phyloP scores from a whole-genome alignment of 169 alveolate genomes.

The Plasmodium falciparum region DNA sequence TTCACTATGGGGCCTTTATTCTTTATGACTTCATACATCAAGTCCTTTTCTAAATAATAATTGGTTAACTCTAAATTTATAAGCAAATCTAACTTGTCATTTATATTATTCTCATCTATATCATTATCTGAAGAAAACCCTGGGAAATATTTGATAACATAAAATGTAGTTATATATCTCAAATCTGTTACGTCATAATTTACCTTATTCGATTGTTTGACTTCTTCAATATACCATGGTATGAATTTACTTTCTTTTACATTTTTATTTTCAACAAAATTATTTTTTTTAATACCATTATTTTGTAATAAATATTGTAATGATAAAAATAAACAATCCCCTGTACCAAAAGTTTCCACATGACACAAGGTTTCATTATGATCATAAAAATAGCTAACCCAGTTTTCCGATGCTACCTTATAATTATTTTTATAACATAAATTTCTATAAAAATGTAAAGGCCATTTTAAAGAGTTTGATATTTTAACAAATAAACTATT shows the following conservation, averaged over 20 bases:
- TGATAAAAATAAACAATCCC: slow-evolving; percentile 47
- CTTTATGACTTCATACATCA: not conserved
- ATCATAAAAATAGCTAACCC: slow-evolving; percentile 35
- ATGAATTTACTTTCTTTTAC: slow-evolving; percentile 25
- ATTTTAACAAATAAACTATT: not conserved
- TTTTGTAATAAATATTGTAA: slow-evolving; percentile 25
- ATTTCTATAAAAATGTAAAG: slow-evolving; percentile 3
- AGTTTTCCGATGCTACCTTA: slow-evolving; percentile 33
- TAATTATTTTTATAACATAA: slow-evolving; percentile 36
- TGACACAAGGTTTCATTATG: slow-evolving; percentile 70
- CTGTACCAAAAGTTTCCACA: slow-evolving; percentile 33
- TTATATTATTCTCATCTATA: slow-evolving; percentile 2
- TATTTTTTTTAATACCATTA: slow-evolving; percentile 10
- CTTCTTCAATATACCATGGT: slow-evolving; percentile 36
- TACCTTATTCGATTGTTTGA: not conserved
- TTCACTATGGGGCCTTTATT: not conserved
- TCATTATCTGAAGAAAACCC: slow-evolving; percentile 17
- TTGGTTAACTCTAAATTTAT: slow-evolving; percentile 18
- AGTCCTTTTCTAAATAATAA: slow-evolving; percentile 31
- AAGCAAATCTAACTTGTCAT: slow-evolving; percentile 17
- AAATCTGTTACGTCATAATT: slow-evolving; percentile 29
- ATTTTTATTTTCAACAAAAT: not conserved
- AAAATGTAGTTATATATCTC: slow-evolving; percentile 43
- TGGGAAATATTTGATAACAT: slow-evolving; percentile 40
- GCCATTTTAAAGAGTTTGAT: not conserved